A percentile compares a stretch with the other conserved stretches of the same genome.
Conservation (phyloP, 1,284 basidiomycete genomes). For the Amylostereum chailletii region DNA sequence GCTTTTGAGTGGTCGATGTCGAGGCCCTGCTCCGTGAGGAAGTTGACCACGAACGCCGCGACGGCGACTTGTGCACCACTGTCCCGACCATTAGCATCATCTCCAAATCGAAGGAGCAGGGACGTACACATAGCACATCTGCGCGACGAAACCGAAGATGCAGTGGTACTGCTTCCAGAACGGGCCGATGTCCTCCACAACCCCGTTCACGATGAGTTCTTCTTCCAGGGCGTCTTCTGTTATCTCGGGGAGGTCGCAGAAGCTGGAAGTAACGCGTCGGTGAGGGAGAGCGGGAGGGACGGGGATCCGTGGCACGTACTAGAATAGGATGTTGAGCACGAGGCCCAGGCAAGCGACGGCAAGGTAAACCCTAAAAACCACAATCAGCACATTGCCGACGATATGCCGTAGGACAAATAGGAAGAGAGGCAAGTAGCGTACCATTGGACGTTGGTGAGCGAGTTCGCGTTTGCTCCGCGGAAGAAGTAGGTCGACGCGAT, state of each 20-base stretch:
- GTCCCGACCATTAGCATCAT: slow-evolving; percentile 1
- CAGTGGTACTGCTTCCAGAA: slow-evolving; percentile 70
- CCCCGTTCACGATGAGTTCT: slow-evolving; percentile 36
- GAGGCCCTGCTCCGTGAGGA: slow-evolving; percentile 52
- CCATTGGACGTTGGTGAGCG: slow-evolving; percentile 70
- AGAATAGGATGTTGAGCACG: slow-evolving; percentile 60
- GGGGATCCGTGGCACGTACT: slow-evolving; percentile 26
- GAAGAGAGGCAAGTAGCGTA: slow-evolving; percentile 14
- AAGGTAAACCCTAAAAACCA: slow-evolving; percentile 56
- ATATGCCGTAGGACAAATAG: too few species aligned
- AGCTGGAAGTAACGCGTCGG: slow-evolving; percentile 27
- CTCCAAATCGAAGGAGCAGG: slow-evolving; percentile 4
- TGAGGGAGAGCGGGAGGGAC: neutral
- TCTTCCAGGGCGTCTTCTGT: slow-evolving; percentile 54
- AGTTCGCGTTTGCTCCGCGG: slow-evolving; percentile 47
- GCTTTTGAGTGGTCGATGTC: slow-evolving; percentile 45
- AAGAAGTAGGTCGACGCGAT: slow-evolving; percentile 77
- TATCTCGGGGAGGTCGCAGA: slow-evolving; percentile 71
- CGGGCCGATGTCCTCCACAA: slow-evolving; percentile 38
- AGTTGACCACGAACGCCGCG: slow-evolving; percentile 69
- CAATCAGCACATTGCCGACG: neutral
- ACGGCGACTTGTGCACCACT: slow-evolving; percentile 70
- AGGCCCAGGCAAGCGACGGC: slow-evolving; percentile 63
- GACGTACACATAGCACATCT: slow-evolving; percentile 58
- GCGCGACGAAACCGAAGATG: slow-evolving; percentile 65